Conservation (phyloP, 768 basidiomycete genomes). For the Fomitopsis serialis region DNA sequence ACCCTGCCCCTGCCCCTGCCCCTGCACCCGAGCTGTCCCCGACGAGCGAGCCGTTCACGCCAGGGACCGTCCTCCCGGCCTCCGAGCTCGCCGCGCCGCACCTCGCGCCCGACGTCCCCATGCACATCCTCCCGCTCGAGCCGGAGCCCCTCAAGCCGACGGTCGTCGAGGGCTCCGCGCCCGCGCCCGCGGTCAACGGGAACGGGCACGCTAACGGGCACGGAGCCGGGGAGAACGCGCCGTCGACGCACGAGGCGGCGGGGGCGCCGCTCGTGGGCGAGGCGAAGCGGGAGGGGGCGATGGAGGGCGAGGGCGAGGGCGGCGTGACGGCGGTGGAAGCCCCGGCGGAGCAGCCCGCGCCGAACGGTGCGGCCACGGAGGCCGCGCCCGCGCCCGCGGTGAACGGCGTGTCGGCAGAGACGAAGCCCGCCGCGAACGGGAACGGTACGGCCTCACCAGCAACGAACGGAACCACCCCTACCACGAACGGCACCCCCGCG, state of each 20-base stretch:
- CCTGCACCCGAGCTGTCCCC: background rate
- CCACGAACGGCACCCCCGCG: constrained; percentile 6
- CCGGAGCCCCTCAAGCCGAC: background rate
- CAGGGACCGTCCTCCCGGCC: constrained; percentile 4
- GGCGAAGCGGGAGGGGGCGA: background rate
- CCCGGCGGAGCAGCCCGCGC: background rate
- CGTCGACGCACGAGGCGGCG: constrained; percentile 8
- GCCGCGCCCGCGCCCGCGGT: constrained; percentile 5
- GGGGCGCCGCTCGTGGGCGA: background rate
- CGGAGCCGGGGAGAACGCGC: background rate
- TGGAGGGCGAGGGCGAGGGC: background rate
- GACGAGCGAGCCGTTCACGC: constrained; percentile 1
- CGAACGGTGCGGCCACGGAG: constrained; percentile 9
- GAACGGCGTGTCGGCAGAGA: constrained; percentile 2
- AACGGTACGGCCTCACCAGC: background rate
- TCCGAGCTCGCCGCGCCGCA: constrained; percentile 7
- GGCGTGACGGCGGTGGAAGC: background rate
- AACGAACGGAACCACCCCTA: constrained; percentile 2
- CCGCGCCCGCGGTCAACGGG: no score
- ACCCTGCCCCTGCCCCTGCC: constrained; percentile 5
- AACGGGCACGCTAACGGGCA: background rate
- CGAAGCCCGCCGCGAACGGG: constrained; percentile 5
- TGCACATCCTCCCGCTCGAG: background rate
- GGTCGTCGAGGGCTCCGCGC: background rate
- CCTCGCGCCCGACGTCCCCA: constrained; percentile 2